Conservation (phyloP, 2,329 filamentous ascomycete species). For the Apiospora aurea region DNA sequence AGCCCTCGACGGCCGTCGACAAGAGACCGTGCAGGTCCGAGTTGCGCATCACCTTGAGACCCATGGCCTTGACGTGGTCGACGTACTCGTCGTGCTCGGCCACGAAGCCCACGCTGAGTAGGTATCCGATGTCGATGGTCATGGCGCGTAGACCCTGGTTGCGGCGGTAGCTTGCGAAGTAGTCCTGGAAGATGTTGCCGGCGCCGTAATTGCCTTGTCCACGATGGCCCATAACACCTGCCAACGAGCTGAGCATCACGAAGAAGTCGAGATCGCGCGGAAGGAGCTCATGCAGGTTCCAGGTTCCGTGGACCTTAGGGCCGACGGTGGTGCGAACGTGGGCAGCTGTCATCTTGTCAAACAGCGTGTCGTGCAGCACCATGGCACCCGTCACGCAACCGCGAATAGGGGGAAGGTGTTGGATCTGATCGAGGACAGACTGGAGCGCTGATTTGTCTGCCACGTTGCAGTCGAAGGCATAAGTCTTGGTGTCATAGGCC, state of each 20-base stretch:
- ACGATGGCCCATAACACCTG: slow-evolving; percentile 32
- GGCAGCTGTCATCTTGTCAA: slow-evolving; percentile 59
- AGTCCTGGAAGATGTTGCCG: slow-evolving; percentile 44
- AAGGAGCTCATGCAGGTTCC: slow-evolving; percentile 60
- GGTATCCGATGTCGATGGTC: slow-evolving; percentile 43
- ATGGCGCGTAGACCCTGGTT: slow-evolving; percentile 39
- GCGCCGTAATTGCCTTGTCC: slow-evolving; percentile 43
- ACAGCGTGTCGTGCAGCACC: slow-evolving; percentile 50
- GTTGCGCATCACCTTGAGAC: slow-evolving; percentile 13
- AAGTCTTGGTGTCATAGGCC: slow-evolving; percentile 24
- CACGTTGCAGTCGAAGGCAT: not conserved
- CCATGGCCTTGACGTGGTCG: slow-evolving; percentile 12
- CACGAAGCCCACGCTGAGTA: slow-evolving; percentile 32
- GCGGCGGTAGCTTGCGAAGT: slow-evolving; percentile 40
- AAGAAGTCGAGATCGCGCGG: slow-evolving; percentile 40
- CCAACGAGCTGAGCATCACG: slow-evolving; percentile 33
- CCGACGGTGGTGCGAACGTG: slow-evolving; percentile 54
- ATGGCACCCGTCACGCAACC: slow-evolving; percentile 43
- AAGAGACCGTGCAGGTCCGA: not conserved
- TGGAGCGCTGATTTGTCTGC: slow-evolving; percentile 12
- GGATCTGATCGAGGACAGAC: not conserved
- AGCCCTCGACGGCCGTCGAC: not conserved
- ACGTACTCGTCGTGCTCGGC: slow-evolving; percentile 19
- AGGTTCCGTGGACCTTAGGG: slow-evolving; percentile 60
- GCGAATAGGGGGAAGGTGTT: slow-evolving; percentile 38